Conservation (phyloP, 768 basidiomycete species). For the Xerocomellus dryophilus region DNA sequence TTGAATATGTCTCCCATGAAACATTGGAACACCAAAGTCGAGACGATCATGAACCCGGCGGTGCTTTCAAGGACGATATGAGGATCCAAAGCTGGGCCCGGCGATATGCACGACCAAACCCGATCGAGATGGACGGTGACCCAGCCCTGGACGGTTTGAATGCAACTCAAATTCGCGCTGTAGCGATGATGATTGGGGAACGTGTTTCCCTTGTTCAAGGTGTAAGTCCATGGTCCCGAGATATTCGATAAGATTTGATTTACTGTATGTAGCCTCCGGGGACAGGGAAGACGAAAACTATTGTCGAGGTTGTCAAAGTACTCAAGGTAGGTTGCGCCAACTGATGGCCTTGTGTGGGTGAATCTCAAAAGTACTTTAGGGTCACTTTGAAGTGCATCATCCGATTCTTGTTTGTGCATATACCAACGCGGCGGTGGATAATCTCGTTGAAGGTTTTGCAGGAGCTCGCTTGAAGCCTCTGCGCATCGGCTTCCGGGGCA, state of each 20-base stretch:
- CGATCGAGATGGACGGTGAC: slow-evolving; percentile 74
- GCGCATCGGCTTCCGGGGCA: slow-evolving; percentile 66
- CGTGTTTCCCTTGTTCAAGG: slow-evolving; percentile 82
- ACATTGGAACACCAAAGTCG: slow-evolving; percentile 37
- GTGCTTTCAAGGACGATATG: slow-evolving; percentile 68
- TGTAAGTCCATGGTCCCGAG: slow-evolving; percentile 41
- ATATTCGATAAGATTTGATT: neutral
- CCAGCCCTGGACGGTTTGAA: slow-evolving; percentile 67
- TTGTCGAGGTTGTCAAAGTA: slow-evolving; percentile 78
- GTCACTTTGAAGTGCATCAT: slow-evolving; percentile 76
- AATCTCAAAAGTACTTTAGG: slow-evolving; percentile 35
- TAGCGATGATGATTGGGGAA: slow-evolving; percentile 84
- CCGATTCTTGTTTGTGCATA: slow-evolving; percentile 92
- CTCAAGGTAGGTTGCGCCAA: slow-evolving; percentile 53
- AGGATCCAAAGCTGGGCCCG: slow-evolving; percentile 79
- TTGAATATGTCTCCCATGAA: slow-evolving; percentile 36
- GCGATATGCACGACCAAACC: slow-evolving; percentile 57
- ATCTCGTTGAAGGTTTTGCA: slow-evolving; percentile 75
- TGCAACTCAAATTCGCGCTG: slow-evolving; percentile 71
- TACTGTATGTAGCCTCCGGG: slow-evolving; percentile 66
- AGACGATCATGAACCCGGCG: slow-evolving; percentile 29
- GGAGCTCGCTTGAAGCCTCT: slow-evolving; percentile 64
- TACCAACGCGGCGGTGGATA: slow-evolving; percentile 91
- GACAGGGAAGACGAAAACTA: slow-evolving; percentile 91
- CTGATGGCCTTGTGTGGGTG: neutral